A percentile compares a stretch with the other conserved stretches of the same genome.
Conservation (phyloP, 2,329 filamentous ascomycete species). For the Madurella fahalii region DNA sequence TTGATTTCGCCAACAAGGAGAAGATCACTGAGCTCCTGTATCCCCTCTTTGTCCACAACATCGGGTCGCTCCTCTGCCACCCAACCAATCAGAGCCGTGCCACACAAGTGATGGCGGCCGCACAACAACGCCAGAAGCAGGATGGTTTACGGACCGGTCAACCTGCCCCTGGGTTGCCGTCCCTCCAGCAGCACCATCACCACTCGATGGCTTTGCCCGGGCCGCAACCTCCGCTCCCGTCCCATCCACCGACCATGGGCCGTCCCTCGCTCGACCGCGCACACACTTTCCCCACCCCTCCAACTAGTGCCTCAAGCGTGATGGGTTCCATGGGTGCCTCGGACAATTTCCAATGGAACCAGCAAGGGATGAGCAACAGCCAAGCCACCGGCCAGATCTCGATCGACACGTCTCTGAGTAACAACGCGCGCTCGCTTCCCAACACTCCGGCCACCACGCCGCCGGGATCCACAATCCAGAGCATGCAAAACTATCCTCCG, state of each 20-base stretch:
- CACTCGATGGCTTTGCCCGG: conserved; percentile 57
- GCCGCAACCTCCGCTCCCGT: conserved; percentile 52
- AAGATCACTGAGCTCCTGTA: conserved; percentile 96
- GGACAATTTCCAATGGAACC: conserved; percentile 76
- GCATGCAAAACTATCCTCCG: conserved; percentile 72
- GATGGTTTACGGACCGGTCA: conserved; percentile 59
- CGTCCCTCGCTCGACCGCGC: conserved; percentile 78
- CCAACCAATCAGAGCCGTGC: conserved; percentile 81
- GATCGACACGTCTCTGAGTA: conserved; percentile 75
- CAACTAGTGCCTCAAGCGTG: conserved; percentile 85
- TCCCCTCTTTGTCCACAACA: conserved; percentile 96
- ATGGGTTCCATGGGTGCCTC: conserved; percentile 68
- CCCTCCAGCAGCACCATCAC: conserved; percentile 62
- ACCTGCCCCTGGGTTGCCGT: conserved; percentile 54
- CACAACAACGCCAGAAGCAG: conserved; percentile 72
- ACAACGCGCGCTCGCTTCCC: conserved; percentile 79
- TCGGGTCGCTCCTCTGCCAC: conserved; percentile 88
- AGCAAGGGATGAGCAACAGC: conserved; percentile 57
- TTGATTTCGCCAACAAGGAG: conserved; percentile 99
- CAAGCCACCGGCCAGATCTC: conserved; percentile 68
- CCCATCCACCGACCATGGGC: conserved; percentile 65
- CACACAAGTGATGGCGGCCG: conserved; percentile 82
- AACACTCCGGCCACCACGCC: conserved; percentile 89
- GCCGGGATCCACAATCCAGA: conserved; percentile 70
- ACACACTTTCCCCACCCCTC: conserved; percentile 90